These are phyloP conservation scores for Raffaelea arxii DNA, from an alignment of 2,329 filamentous ascomycete species.

Conservation along the genomic window DNA sequence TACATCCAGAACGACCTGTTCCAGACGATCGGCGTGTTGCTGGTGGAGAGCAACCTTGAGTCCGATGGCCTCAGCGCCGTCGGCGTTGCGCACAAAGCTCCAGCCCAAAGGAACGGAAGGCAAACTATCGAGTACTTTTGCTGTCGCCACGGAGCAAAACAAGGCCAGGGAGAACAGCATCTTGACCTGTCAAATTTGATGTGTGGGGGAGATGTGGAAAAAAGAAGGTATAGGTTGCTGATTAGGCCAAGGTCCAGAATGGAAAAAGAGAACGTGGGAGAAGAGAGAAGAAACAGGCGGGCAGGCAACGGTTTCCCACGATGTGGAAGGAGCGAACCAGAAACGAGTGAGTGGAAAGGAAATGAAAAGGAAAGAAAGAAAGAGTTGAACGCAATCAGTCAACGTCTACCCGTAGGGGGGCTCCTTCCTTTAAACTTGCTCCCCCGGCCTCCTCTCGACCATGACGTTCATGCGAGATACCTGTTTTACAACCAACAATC, in stretches of 20 bases:
- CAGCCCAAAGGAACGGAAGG: constrained; percentile 26
- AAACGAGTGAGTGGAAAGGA: background rate
- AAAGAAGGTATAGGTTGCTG: background rate
- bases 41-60: constrained; percentile 40
- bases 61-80: constrained; percentile 28
- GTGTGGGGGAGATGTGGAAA: background rate
- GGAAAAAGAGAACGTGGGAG: background rate
- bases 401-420: no score
- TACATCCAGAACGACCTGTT: constrained; percentile 49
- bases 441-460: no score
- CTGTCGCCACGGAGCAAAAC: constrained; percentile 18
- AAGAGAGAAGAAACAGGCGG: background rate
- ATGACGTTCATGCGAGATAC: no score
- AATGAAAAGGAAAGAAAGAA: background rate
- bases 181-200: background rate
- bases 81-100: constrained; percentile 23
- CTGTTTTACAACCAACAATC: no score
- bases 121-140: constrained; percentile 26
- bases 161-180: constrained; percentile 17
- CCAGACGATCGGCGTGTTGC: constrained; percentile 39
- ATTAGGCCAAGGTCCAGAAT: no score
- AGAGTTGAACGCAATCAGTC: background rate
- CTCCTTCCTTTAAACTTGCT: no score
- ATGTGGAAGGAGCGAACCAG: background rate
- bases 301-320: no score